Evolutionary conservation across 176 grass and related monocot species (phyloP), one percentile per base, ranked within the genome.

Genomic region (Ananas comosus): DNA sequence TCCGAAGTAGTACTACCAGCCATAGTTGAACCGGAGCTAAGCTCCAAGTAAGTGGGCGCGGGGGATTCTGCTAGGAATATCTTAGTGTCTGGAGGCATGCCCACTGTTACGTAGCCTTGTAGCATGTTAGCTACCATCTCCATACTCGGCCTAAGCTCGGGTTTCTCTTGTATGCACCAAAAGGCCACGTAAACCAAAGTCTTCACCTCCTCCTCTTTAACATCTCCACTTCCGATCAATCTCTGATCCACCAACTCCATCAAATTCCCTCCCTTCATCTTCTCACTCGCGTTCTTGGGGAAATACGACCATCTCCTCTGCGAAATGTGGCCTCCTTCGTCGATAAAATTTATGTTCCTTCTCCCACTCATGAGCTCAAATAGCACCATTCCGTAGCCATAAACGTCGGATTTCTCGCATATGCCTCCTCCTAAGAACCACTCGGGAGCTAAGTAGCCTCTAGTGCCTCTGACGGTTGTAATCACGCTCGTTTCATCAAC

Each of bases 101-200:
- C 63, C n/a, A 79, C 87, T 16, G 76, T 18, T 13, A 52, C 70
- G 23, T 71, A 54, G n/a, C 79, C 72, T 67, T 89, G 64, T 47
- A 89, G 79, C 87, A 85, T 85, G 70, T 79, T 74, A 18, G 79
- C 72, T 2, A 89, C 76, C 11, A 67, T 21, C 0, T 19, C 23
- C 79, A 85, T 90, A 67, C 70, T 85, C 7, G 83, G 79, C 50
- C 87, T 85, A 25, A 67, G 51, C 13, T 82, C 72, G 7, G 79
- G 76, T 27, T 53, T 73, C 24, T 79, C 72, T 64, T 90, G 69
- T 49, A 83, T 66, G 80, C 83, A 86, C 68, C 80, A 80, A n/a
- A 90, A 83, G 67, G 80, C 80, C 48, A 86, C 80, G 28, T 69
- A 65, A 29, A 74, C 72, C 69, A 83, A 51, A 18, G 68, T 51